A percentile compares a stretch with the other conserved stretches of the same genome.
phyloP scores from a whole-genome alignment of 1,284 basidiomycete species.

The Trametes versicolor region DNA sequence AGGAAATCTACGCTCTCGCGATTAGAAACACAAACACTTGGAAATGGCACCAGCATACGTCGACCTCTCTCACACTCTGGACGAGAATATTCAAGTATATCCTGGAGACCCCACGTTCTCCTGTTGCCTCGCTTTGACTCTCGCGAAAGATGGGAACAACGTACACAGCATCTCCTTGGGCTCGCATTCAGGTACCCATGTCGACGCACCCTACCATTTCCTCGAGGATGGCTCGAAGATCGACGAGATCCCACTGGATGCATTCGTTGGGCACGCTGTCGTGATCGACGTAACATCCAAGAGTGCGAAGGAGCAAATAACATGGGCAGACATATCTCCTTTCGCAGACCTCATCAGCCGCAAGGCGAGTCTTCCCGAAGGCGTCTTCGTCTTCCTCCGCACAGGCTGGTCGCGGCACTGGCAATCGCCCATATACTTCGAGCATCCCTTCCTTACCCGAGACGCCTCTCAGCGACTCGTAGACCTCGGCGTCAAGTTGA shows the following conservation, averaged over 20 bases:
- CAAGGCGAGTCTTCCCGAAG: conserved; percentile 26
- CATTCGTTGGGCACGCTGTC: conserved; percentile 60
- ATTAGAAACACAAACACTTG: not conserved
- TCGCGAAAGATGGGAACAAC: conserved; percentile 55
- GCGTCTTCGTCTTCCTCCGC: conserved; percentile 42
- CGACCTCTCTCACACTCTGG: conserved; percentile 64
- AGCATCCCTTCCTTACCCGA: conserved; percentile 69
- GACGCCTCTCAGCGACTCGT: conserved; percentile 61
- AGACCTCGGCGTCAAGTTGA: conserved; percentile 57
- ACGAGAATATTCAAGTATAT: conserved; percentile 55
- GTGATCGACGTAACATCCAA: conserved; percentile 58
- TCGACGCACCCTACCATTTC: conserved; percentile 81
- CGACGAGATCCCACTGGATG: conserved; percentile 61
- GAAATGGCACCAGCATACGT: conserved; percentile 36
- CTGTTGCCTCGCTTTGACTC: conserved; percentile 39
- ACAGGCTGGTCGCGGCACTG: conserved; percentile 54
- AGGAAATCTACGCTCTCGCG: too few species aligned
- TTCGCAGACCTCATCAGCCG: conserved; percentile 41
- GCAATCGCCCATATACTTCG: conserved; percentile 59
- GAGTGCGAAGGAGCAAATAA: conserved; percentile 55
- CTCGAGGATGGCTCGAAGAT: conserved; percentile 61
- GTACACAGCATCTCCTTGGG: conserved; percentile 61
- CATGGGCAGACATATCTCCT: conserved; percentile 58
- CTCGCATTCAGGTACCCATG: conserved; percentile 74
- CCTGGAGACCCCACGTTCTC: conserved; percentile 62